Conservation (phyloP, 306 rosid genomes). For the Dalbergia cultrata region DNA sequence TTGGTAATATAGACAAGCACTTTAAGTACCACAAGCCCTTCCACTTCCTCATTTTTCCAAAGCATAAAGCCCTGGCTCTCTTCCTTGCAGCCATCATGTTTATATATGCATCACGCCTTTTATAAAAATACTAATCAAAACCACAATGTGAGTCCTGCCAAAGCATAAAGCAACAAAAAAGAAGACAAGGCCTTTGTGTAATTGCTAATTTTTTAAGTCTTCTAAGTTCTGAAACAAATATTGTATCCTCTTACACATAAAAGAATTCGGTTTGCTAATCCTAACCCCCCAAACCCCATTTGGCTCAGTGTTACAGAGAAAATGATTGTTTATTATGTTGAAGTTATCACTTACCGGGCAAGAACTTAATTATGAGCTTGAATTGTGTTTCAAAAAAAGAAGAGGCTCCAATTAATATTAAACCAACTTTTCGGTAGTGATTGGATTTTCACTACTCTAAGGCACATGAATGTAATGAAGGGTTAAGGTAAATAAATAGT, state of each 20-base stretch:
- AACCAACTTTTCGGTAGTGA: conserved; percentile 35
- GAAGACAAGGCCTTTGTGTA: conserved; percentile 48
- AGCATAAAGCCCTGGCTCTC: conserved; percentile 28
- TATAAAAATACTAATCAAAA: conserved; percentile 4
- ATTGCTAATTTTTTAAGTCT: conserved; percentile 19
- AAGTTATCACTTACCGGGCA: neutral
- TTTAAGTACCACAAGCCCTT: conserved; percentile 60
- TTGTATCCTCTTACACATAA: neutral
- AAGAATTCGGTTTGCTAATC: conserved; percentile 1
- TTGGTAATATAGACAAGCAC: conserved; percentile 55
- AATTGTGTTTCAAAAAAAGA: neutral
- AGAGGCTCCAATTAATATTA: neutral
- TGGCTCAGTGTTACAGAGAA: conserved; percentile 6
- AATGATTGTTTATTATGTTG: neutral
- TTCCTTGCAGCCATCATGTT: conserved; percentile 39
- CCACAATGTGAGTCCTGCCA: conserved; percentile 50
- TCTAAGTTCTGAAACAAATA: conserved; percentile 25
- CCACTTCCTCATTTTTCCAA: conserved; percentile 62
- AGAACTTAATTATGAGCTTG: neutral
- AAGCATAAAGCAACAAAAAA: conserved; percentile 57
- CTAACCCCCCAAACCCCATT: neutral
- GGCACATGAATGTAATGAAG: conserved; percentile 15
- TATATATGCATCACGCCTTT: conserved; percentile 44
- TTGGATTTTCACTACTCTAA: conserved; percentile 15
- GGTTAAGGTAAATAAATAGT: conserved; percentile 40